Evolutionary conservation across 495 filamentous ascomycete species (phyloP).

Genomic region (Penicillium crystallinum): DNA sequence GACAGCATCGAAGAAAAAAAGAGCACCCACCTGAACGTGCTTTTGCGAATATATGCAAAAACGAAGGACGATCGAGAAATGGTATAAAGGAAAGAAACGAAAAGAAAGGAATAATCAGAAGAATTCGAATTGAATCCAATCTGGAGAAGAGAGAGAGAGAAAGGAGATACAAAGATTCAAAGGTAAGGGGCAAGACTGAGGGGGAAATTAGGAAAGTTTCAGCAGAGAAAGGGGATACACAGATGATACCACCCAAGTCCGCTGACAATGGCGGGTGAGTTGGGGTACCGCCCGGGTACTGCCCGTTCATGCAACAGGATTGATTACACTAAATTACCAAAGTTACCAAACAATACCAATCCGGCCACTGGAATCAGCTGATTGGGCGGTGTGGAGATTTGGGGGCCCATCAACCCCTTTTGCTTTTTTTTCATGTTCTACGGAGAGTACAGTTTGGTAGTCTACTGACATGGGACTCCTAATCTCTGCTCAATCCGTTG

Average conservation of each 20-base stretch:
- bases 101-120: slow-evolving; percentile 13
- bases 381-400: slow-evolving; percentile 3
- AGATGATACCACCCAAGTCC: slow-evolving; percentile 2
- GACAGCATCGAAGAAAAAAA: slow-evolving; percentile 12
- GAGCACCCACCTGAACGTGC: slow-evolving; percentile 1
- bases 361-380: not conserved
- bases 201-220: slow-evolving; percentile 29
- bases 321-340: not conserved
- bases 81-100: slow-evolving; percentile 4
- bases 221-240: slow-evolving; percentile 25
- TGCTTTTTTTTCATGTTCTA: no score
- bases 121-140: slow-evolving; percentile 14
- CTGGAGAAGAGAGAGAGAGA: slow-evolving; percentile 13
- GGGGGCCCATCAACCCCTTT: slow-evolving; percentile 6
- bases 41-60: slow-evolving; percentile 3
- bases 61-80: slow-evolving; percentile 1
- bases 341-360: slow-evolving; percentile 1
- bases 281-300: not conserved
- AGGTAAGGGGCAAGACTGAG: slow-evolving; percentile 22
- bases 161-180: slow-evolving; percentile 6
- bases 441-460: no score
- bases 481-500: no score
- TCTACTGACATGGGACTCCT: no score
- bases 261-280: not conserved
- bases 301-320: not conserved